Base-by-base conservation (phyloP, 805 yeast genomes). In the Starmerella khaoyaiensis region DNA sequence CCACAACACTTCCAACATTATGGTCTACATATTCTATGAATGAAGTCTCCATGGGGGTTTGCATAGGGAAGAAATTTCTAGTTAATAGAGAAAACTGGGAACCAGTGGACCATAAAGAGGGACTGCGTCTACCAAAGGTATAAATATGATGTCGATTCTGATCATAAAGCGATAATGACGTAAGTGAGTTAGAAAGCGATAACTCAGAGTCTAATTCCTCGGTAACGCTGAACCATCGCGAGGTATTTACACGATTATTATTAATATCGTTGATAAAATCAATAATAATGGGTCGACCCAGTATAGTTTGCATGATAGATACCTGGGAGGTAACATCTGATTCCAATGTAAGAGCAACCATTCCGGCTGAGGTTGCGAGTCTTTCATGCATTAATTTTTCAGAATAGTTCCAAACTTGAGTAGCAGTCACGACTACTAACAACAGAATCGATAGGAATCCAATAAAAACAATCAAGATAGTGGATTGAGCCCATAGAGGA, bases 401-500 rank as follows among this genome's bases (percentile, higher is more conserved):
- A 7, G 50, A 39, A 21, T 40, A 46, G 27, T 24, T 15, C 47
- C 50, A 47, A 2, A 41, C 39, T 26, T 47, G 36, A 5, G 38
- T 21, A 7, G 45, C 49, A 14, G 37, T 28, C 4, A 46, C 28
- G 7, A 39, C 21, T 28, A 44, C 28, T 14, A 46, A 33, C 4
- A 46, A 20, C 8, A 46, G 30, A 12, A 46, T 20, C 3, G 49
- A 44, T 2, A 47, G 16, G 17, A 46, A 33, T 14, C 44, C 49
- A 9, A 45, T 42, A 12, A 30, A 17, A 22, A 44, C 26, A 24
- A 45, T 47, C 18, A 46, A 32, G 14, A 46, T 35, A 15, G 50
- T 46, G 5, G 41, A 18, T 28, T 46, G 50, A 4, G 36, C 31
- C 50, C 50, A 46, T 19, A 46, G 23, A 11, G 50, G 50, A 3